Base-by-base conservation (phyloP, 2,329 filamentous ascomycete species). In the Eutypella sp. region DNA sequence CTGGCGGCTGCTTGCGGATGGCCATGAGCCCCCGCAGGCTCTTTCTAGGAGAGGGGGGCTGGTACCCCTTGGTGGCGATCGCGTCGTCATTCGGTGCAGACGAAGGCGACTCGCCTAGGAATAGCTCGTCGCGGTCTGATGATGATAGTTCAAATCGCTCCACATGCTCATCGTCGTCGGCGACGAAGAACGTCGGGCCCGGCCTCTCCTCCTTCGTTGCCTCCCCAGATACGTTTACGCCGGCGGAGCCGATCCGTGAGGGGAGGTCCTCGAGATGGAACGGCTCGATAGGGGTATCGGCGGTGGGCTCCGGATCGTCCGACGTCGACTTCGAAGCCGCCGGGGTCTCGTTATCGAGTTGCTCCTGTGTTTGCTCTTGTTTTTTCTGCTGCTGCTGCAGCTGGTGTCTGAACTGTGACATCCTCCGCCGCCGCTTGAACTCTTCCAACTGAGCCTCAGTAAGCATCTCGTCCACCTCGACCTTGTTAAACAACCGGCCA, bases 401-500 rank as follows among this genome's bases (percentile, higher is more conserved):
- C 45, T 63, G n/a, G n/a, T n/a, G n/a, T n/a, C n/a, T 55, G 23
- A 62, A 49, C 36, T 65, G 62, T 22, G 64, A 64, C 31, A 67
- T 60, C 16, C 69, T 63, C 44, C 64, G 69, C 56, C 64, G 69
- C 56, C 61, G 64, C 41, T 66, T 71, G 19, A 73, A 67, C 41
- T 69, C 66, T 52, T 77, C 70, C 20, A 81, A 64, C 31, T 73
- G 71, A 27, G 71, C 68, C 16, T 77, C 73, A 10, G 78, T 76
- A 11, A 82, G 61, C 67, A 81, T 79, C 62, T 84, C 79, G 42
- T 81, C 76, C 0, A 72, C 78, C 49, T 83, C 78, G 44, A 77
- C 68, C 40, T 71, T 71, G 49, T 70, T 70, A 57, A 83, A 81
- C 39, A 76, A 67, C 37, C 74, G 75, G 16, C 74, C 72, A 36